Evolutionary conservation across 176 grass and related monocot species (phyloP).

Genomic region (Carex kokanica): DNA sequence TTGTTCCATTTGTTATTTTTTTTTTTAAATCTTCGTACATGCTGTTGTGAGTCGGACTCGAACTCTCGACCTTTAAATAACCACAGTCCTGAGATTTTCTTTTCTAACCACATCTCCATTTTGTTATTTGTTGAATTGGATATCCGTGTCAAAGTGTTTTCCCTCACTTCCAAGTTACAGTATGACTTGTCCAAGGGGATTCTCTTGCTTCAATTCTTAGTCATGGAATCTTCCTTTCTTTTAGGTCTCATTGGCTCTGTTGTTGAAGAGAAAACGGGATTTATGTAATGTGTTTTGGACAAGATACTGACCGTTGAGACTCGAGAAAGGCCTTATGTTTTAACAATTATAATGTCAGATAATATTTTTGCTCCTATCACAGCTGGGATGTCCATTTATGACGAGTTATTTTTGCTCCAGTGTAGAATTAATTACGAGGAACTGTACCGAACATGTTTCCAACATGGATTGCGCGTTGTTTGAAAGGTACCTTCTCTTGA

Average conservation of each 20-base stretch:
- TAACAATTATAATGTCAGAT: neutral
- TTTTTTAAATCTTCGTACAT: too few relatives aligned
- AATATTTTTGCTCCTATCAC: neutral
- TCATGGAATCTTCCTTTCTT: neutral
- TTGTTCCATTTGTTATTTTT: neutral
- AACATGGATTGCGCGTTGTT: neutral
- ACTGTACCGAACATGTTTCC: neutral
- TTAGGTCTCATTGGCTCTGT: too few relatives aligned
- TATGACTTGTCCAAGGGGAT: conserved; percentile 11
- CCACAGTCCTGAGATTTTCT: too few relatives aligned
- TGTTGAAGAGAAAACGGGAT: too few relatives aligned
- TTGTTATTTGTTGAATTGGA: neutral
- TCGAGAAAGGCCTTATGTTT: neutral
- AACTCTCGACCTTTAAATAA: too few relatives aligned
- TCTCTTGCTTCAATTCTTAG: conserved; percentile 8
- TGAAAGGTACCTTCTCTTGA: neutral
- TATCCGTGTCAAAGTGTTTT: neutral
- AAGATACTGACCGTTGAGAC: neutral
- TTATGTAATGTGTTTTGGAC: neutral
- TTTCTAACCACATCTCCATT: neutral
- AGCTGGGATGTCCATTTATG: neutral
- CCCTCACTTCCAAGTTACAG: neutral
- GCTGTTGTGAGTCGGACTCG: too few relatives aligned
- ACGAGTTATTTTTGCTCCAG: neutral
- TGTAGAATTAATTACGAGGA: neutral